phyloP scores from a whole-genome alignment of 305 asterid genomes.

The Euphrasia arctica region DNA sequence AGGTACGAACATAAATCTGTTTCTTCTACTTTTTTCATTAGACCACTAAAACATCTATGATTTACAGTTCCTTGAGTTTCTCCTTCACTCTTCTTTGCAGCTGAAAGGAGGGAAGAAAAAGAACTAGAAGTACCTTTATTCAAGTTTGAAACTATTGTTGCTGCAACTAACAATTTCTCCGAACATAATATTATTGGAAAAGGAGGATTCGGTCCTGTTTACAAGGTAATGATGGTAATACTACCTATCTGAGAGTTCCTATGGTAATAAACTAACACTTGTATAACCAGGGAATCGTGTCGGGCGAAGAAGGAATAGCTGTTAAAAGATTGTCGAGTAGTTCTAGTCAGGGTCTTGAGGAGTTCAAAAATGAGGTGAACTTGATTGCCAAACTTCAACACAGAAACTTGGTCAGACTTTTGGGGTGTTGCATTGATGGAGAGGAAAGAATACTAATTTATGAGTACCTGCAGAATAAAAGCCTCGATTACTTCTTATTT shows the following conservation, averaged over 20 bases:
- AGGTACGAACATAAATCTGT: slow-evolving; percentile 13
- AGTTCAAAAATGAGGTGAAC: slow-evolving; percentile 35
- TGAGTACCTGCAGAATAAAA: slow-evolving; percentile 34
- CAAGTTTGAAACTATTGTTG: slow-evolving; percentile 21
- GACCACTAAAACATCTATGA: neutral
- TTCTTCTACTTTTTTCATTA: neutral
- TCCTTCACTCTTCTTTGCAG: neutral
- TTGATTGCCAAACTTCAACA: slow-evolving; percentile 39
- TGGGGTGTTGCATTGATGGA: slow-evolving; percentile 35
- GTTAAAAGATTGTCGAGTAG: slow-evolving; percentile 34
- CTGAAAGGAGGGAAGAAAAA: neutral
- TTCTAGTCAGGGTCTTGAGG: slow-evolving; percentile 36
- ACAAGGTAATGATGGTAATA: slow-evolving; percentile 32
- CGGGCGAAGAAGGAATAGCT: slow-evolving; percentile 22
- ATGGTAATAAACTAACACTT: neutral
- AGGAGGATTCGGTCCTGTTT: slow-evolving; percentile 33
- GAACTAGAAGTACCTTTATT: slow-evolving; percentile 26
- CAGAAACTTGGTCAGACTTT: slow-evolving; percentile 32
- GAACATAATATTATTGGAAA: slow-evolving; percentile 25
- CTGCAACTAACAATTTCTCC: slow-evolving; percentile 29
- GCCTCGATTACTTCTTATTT: slow-evolving; percentile 34
- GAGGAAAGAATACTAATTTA: slow-evolving; percentile 38
- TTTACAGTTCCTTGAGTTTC: neutral
- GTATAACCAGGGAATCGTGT: slow-evolving; percentile 26
- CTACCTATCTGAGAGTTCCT: neutral